Evolutionary conservation across 768 basidiomycete species (phyloP).

Genomic region (Boletus rubroflammeus): DNA sequence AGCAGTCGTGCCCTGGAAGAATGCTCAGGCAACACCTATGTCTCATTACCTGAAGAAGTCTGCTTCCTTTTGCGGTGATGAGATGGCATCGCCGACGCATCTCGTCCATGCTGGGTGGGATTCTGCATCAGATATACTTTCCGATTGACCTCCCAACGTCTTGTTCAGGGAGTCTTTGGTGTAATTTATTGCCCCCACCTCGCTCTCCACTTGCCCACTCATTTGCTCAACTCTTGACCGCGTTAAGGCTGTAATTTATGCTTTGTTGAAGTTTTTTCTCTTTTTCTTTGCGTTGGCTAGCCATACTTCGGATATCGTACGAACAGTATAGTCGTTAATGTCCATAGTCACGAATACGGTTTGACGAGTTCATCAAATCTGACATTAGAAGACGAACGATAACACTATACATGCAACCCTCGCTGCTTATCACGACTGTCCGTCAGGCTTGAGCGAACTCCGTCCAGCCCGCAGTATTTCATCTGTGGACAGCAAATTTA

Average conservation of each 20-base stretch:
- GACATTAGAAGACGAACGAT: slow-evolving; percentile 25
- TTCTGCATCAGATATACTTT: slow-evolving; percentile 42
- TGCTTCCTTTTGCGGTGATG: slow-evolving; percentile 37
- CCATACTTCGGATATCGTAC: slow-evolving; percentile 22
- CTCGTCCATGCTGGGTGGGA: slow-evolving; percentile 59
- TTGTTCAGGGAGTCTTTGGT: slow-evolving; percentile 5
- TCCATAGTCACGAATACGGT: slow-evolving; percentile 25
- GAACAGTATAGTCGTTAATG: slow-evolving; percentile 30
- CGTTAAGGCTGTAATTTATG: slow-evolving; percentile 29
- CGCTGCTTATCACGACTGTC: slow-evolving; percentile 43
- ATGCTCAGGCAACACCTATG: slow-evolving; percentile 33
- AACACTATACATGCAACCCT: slow-evolving; percentile 13
- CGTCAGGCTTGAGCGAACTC: slow-evolving; percentile 82
- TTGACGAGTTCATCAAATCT: slow-evolving; percentile 12
- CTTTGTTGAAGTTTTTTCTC: slow-evolving; percentile 5
- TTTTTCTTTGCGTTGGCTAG: slow-evolving; percentile 8
- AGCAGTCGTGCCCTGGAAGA: slow-evolving; percentile 34
- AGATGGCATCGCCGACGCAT: slow-evolving; percentile 43
- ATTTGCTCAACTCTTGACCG: slow-evolving; percentile 14
- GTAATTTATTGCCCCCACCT: slow-evolving; percentile 24
- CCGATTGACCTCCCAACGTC: slow-evolving; percentile 26
- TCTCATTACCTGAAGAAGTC: slow-evolving; percentile 38
- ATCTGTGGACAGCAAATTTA: slow-evolving; percentile 93
- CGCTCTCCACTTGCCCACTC: slow-evolving; percentile 15
- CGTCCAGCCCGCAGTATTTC: slow-evolving; percentile 91